Evolutionary conservation across 169 alveolate genomes (phyloP), one percentile per base, ranked within the genome.

Genomic region (Plasmodium malariae): DNA sequence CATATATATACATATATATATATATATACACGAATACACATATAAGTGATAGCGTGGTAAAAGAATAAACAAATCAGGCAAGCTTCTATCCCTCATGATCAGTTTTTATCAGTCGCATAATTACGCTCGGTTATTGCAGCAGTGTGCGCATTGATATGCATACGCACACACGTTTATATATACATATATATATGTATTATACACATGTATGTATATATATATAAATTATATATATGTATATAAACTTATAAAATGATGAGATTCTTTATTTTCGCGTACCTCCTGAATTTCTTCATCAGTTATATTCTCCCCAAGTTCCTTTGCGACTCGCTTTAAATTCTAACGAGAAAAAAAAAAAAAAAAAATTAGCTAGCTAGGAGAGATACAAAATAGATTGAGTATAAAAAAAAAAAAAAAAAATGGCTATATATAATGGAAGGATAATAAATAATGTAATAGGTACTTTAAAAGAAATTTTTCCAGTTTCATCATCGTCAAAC

Each of bases 281-380:
- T 96, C 98, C 92, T 97, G 97, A 60, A 98, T 93, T 92, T 98
- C 99, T 88, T 98, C 99, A 73, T 98, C 99, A 48, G 99, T 96
- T 97, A 98, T 96, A 76, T 96, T 97, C 92, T 98, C 99, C 49
- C 99, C 99, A 21, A 98, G 96, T 94, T 98, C 99, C 92, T 98
- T 98, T 14, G 99, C 99, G 19, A 98, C 99, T 74, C 99, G 96
- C 88, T 98, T 97, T 74, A 98, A 96, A 86, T 98, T 98, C 97
- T 97, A 93, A 32, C 94, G 89, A 21, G 94, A 83, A 21, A 94
- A 74, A 19, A 57, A 55, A 34, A 51, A 49, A 34, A 43, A 60
- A 43, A 28, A 9, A 4, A 40, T 55, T 55, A 6, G 67, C 67
- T 55, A 55, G 67, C 67, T 55, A 17, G 28, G 12, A 17, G 11